Evolutionary conservation across 2,329 filamentous ascomycete species (phyloP).

Genomic region (Westerdykella sp.): DNA sequence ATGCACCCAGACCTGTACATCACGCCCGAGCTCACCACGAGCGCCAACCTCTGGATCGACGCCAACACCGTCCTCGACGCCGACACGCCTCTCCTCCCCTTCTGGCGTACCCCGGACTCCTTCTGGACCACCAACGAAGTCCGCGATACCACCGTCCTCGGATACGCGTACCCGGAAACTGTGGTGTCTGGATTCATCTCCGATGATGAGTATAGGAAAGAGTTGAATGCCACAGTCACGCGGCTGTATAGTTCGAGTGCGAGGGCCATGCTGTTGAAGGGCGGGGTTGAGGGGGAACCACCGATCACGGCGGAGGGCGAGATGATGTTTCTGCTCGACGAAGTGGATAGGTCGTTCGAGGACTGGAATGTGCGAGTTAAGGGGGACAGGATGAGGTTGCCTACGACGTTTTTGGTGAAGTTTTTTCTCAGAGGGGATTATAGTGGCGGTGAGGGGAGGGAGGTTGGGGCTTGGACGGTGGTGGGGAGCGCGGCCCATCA

Average conservation of each 20-base stretch:
- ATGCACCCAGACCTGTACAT: conserved; percentile 56
- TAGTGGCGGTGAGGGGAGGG: neutral
- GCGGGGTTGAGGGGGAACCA: neutral
- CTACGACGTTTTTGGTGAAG: conserved; percentile 16
- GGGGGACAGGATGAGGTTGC: conserved; percentile 3
- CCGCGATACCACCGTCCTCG: conserved; percentile 19
- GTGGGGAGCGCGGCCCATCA: conserved; percentile 7
- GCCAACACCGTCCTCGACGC: conserved; percentile 40
- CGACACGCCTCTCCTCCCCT: conserved; percentile 39
- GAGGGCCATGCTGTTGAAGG: conserved; percentile 2
- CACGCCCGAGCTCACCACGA: neutral
- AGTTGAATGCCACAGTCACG: conserved; percentile 14
- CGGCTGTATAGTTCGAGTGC: conserved; percentile 18
- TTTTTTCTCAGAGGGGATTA: conserved; percentile 14
- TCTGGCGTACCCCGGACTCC: conserved; percentile 14
- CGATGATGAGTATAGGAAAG: conserved; percentile 5
- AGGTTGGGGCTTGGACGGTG: conserved; percentile 24
- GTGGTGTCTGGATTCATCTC: conserved; percentile 20
- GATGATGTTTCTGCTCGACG: neutral
- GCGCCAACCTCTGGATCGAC: conserved; percentile 37
- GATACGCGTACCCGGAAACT: conserved; percentile 33
- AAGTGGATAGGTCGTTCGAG: conserved; percentile 9
- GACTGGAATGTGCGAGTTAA: conserved; percentile 22
- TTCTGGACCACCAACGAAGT: conserved; percentile 30
- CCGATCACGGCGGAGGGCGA: neutral